A percentile compares a stretch with the other conserved stretches of the same genome.
Conservation (phyloP, 2,329 filamentous ascomycete genomes). For the Fusarium heterosporum region DNA sequence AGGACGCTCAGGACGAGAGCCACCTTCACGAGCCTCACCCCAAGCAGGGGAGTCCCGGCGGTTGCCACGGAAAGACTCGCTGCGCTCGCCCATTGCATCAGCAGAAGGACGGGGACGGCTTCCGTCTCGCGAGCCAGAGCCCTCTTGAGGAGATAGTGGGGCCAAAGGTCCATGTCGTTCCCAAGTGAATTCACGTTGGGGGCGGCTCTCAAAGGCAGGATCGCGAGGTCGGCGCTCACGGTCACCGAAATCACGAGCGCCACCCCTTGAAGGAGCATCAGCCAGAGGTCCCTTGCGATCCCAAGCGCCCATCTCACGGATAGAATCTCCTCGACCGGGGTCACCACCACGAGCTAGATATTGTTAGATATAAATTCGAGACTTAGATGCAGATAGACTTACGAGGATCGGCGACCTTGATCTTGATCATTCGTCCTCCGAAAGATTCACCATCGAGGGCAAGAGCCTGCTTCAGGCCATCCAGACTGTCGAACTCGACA, state of each 20-base stretch:
- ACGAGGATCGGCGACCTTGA: constrained; percentile 98
- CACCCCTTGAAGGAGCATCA: constrained; percentile 71
- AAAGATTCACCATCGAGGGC: constrained; percentile 84
- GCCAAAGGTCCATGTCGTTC: constrained; percentile 93
- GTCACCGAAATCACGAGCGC: constrained; percentile 65
- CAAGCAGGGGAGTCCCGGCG: constrained; percentile 77
- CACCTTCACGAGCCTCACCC: constrained; percentile 81
- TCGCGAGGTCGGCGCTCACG: constrained; percentile 78
- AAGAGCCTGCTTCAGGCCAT: constrained; percentile 92
- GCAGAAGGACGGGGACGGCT: constrained; percentile 63
- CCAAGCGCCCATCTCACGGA: constrained; percentile 89
- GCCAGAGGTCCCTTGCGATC: constrained; percentile 90
- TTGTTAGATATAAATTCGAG: constrained; percentile 51
- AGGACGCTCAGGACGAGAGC: constrained; percentile 79
- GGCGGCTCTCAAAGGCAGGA: constrained; percentile 67
- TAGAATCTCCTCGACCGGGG: constrained; percentile 65
- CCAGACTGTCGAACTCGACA: constrained; percentile 88
- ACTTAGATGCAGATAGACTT: constrained; percentile 55
- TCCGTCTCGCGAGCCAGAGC: constrained; percentile 64
- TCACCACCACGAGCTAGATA: constrained; percentile 83
- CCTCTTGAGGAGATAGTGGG: constrained; percentile 69
- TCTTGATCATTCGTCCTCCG: constrained; percentile 88
- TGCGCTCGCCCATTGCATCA: constrained; percentile 67
- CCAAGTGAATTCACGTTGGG: constrained; percentile 84
- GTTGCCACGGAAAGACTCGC: constrained; percentile 70